Percentiles rank a stretch among this genome's conserved stretches.
Evolutionary conservation across 441 rosid genomes (phyloP).

Genomic region (Croton laevigatus): DNA sequence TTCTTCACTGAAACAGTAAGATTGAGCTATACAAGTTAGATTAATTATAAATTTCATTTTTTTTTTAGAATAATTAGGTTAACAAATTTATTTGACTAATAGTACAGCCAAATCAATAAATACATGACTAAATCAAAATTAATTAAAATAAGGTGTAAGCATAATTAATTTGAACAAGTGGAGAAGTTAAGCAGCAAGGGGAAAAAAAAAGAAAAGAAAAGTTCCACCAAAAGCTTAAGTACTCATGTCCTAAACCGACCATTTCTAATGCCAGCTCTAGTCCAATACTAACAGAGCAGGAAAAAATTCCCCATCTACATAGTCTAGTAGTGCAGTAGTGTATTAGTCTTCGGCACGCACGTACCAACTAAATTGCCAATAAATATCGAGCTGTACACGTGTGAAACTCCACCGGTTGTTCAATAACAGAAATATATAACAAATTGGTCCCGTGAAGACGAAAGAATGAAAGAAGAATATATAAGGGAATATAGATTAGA

Average conservation of each 20-base stretch:
- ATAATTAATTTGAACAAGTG: not conserved
- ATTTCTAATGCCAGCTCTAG: constrained; percentile 11
- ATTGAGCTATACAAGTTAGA: too few species aligned
- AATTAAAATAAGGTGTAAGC: not conserved
- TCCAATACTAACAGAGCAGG: not conserved
- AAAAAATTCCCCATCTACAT: too few species aligned
- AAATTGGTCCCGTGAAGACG: constrained; percentile 19
- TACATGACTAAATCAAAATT: not conserved
- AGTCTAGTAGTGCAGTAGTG: not conserved
- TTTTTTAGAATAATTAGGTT: not conserved
- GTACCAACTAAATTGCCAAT: not conserved
- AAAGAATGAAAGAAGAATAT: too few species aligned
- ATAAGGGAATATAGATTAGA: too few species aligned
- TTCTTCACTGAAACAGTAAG: too few species aligned
- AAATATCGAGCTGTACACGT: constrained; percentile 27
- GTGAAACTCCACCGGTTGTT: not conserved
- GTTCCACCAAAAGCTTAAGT: constrained; percentile 11
- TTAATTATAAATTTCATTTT: not conserved
- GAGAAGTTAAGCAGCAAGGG: not conserved
- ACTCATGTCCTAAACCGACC: constrained; percentile 15
- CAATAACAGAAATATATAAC: not conserved
- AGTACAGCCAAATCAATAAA: not conserved
- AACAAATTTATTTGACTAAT: not conserved
- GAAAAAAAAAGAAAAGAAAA: too few species aligned
- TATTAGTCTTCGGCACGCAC: constrained; percentile 1